Conservation (phyloP, 331 rosid species). For the Prunus yedoensis region DNA sequence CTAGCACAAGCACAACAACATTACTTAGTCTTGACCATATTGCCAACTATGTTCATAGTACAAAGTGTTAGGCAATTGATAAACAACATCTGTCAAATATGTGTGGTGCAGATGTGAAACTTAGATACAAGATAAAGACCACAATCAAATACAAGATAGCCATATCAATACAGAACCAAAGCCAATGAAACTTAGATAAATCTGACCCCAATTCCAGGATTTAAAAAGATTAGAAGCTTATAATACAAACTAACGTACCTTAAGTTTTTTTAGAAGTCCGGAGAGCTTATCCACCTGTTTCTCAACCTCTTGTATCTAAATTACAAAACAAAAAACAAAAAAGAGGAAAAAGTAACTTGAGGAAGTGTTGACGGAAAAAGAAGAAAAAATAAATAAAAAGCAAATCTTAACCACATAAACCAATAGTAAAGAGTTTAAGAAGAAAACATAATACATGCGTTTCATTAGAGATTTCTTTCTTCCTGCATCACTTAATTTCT, state of each 20-base stretch:
- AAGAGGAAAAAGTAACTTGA: not conserved
- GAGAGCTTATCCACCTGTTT: slow-evolving; percentile 74
- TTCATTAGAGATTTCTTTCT: not conserved
- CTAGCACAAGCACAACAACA: not conserved
- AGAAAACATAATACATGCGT: not conserved
- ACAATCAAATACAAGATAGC: no score
- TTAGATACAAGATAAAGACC: no score
- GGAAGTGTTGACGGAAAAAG: not conserved
- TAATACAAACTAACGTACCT: slow-evolving; percentile 41
- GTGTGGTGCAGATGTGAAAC: no score
- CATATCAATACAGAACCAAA: not conserved
- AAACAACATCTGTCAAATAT: no score
- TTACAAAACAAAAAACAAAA: slow-evolving; percentile 1
- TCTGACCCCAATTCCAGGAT: not conserved
- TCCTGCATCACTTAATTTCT: slow-evolving; percentile 5
- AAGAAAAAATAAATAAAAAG: no score
- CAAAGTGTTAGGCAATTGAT: no score
- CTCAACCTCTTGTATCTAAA: slow-evolving; percentile 73
- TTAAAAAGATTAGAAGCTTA: not conserved
- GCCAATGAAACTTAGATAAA: not conserved
- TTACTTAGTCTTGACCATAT: not conserved
- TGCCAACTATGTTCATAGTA: no score
- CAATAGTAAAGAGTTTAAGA: not conserved
- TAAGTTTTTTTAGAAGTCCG: slow-evolving; percentile 69
- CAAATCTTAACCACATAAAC: not conserved